Percentiles rank a stretch among this genome's conserved stretches.
Conservation (phyloP, 805 yeast species). For the Pichia phayaonensis region DNA sequence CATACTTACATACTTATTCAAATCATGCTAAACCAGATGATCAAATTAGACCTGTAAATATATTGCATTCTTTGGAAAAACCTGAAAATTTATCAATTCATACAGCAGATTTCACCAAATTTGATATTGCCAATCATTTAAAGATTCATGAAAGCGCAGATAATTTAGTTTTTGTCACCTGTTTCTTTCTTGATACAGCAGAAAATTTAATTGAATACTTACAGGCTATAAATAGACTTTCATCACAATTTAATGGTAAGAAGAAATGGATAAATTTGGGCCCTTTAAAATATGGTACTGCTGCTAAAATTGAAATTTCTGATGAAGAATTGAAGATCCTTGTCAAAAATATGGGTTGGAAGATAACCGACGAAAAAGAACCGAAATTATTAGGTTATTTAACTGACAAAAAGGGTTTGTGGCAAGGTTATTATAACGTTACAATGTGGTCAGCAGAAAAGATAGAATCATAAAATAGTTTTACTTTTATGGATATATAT, state of each 20-base stretch:
- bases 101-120: constrained; percentile 59
- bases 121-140: constrained; percentile 27
- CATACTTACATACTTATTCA: constrained; percentile 60
- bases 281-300: constrained; percentile 87
- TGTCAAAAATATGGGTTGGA: constrained; percentile 60
- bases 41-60: constrained; percentile 42
- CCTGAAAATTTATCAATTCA: constrained; percentile 43
- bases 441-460: constrained; percentile 42
- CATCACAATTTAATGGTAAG: constrained; percentile 26
- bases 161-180: constrained; percentile 51
- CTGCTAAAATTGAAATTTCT: constrained; percentile 67
- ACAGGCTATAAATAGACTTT: constrained; percentile 47
- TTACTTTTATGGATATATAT: not conserved
- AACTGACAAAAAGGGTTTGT: constrained; percentile 57
- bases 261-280: constrained; percentile 84
- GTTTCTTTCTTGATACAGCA: constrained; percentile 88
- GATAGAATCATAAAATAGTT: not conserved
- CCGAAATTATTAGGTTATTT: constrained; percentile 49
- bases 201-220: constrained; percentile 75
- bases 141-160: constrained; percentile 21
- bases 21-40: constrained; percentile 43
- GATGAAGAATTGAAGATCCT: constrained; percentile 58
- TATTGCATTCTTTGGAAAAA: constrained; percentile 24
- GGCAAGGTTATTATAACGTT: constrained; percentile 75
- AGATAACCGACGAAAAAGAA: constrained; percentile 28